Percentiles rank a stretch among this genome's conserved stretches.
phyloP scores from a whole-genome alignment of 495 filamentous ascomycete species.

The Podospora bellae-mahoneyi region DNA sequence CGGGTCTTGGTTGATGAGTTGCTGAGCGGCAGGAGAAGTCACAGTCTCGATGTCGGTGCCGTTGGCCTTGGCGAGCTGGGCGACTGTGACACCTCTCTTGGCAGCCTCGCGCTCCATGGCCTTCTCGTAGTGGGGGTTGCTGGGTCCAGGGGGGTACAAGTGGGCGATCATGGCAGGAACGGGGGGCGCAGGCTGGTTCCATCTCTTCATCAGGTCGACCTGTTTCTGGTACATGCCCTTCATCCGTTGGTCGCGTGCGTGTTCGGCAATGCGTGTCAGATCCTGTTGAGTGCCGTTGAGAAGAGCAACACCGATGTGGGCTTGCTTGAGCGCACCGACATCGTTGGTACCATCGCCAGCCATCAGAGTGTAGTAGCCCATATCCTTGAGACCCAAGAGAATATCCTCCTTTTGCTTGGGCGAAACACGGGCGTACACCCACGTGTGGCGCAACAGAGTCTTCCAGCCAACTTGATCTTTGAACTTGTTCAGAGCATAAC shows the following conservation, averaged over 20 bases:
- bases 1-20: slow-evolving; percentile 56
- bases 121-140: slow-evolving; percentile 93
- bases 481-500: slow-evolving; percentile 88
- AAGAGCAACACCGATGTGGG: slow-evolving; percentile 92
- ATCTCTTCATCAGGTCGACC: slow-evolving; percentile 79
- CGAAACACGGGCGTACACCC: slow-evolving; percentile 98
- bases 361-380: slow-evolving; percentile 97
- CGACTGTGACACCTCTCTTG: slow-evolving; percentile 60
- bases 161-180: slow-evolving; percentile 90
- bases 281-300: slow-evolving; percentile 93
- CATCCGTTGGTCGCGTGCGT: slow-evolving; percentile 91
- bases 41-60: slow-evolving; percentile 58
- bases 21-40: slow-evolving; percentile 67
- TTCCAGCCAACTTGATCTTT: slow-evolving; percentile 70
- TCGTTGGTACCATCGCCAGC: slow-evolving; percentile 98
- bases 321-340: slow-evolving; percentile 96
- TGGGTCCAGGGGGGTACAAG: slow-evolving; percentile 85
- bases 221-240: slow-evolving; percentile 99
- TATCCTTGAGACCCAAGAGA: slow-evolving; percentile 88
- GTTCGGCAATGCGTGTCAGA: slow-evolving; percentile 83
- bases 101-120: slow-evolving; percentile 79
- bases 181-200: slow-evolving; percentile 86
- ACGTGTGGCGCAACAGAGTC: slow-evolving; percentile 78
- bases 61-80: slow-evolving; percentile 42
- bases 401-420: slow-evolving; percentile 99